Evolutionary conservation across 805 yeast species (phyloP), one percentile per base, ranked within the genome.

Genomic region (Priceomyces haplophilus): DNA sequence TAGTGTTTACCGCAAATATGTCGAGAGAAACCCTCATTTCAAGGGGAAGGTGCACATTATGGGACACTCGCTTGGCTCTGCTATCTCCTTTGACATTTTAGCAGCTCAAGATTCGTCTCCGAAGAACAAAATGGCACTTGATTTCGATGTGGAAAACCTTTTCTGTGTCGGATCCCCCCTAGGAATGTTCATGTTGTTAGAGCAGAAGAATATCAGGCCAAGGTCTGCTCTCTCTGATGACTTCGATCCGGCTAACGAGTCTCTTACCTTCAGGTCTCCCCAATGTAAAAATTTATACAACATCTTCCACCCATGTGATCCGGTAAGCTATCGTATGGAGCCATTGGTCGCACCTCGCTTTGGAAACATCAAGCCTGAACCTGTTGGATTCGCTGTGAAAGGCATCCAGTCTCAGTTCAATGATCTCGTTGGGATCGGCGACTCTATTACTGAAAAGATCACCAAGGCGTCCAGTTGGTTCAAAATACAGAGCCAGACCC

Each of bases 51-150:
- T 91, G 0, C 89, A 91, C 51, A 61, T 91, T 1, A 67, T 89
- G 45, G 98, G 97, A 1, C 99, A 91, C 61, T 91, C 98, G 0
- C 67, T 91, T 27, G 99, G 99, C 0, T 84, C 96, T 3, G 85
- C 91, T 0, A 85, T 91, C 27, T 70, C 82, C 1, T 82, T 88
- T 48, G 97, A 91, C 61, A 69, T 91, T 23, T 61, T 90, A 21
- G 65, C 82, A 7, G 56, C 65, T 13, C 84, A 79, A 50, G 39
- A 16, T 12, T 72, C 69, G 1, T 61, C 67, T 2, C 10, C 18
- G 5, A 37, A 44, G 3, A 52, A 55, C 16, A 59, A 57, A 29
- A 65, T 65, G 16, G 61, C 68, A 4, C 69, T 91, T 17, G 76
- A 78, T 24, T 91, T 91, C 57, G 74, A 79, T 0, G 90, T 88